Evolutionary conservation across 106 monocot species (phyloP), one percentile per base, ranked within the genome.

Genomic region (Alisma plantagoaquatica): DNA sequence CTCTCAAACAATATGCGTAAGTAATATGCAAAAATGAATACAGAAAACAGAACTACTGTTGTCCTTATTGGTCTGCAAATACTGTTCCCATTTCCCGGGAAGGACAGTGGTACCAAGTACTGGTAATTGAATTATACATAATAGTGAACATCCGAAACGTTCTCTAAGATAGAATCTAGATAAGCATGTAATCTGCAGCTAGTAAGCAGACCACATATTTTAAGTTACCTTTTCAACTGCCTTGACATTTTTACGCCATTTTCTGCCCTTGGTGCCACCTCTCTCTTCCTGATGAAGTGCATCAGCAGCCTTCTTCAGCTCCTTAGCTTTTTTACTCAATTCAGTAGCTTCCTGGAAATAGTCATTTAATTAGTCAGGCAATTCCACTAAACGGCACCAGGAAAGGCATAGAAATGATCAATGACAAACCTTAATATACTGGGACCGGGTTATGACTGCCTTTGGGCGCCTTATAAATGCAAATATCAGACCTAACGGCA

Each of bases 201-300:
- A 38, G 14, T 7, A 38, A 38, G 35, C 35, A 38, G 35, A 14
- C 35, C 6, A 38, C 14, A 14, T 7, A 38, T 38, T 38, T 38
- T 38, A 7, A 38, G 35, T 38, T 6, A 87, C 96, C 86, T 98
- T 98, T 41, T 79, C 98, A 65, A 90, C 66, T 66, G 76, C 62
- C 67, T 98, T 98, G 8, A 89, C 98, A 75, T 98, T 90, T 68
- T 98, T 98, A 38, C 98, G 89, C 85, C 85, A 90, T 73, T 82
- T 90, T 52, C 82, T 74, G 22, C 89, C 98, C 42, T 98, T 98
- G 21, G 59, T 52, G 26, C 98, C 98, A 67, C 61, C 77, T 70
- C 70, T 72, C 74, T 98, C 98, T 63, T 98, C 98, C 44, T 86
- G 81, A 52, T 59, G 90, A 54, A 98, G 85, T 28, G 76, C 71